These are phyloP conservation scores for Quercus lobata DNA, from an alignment of 331 rosid species.

Conservation along the genomic window DNA sequence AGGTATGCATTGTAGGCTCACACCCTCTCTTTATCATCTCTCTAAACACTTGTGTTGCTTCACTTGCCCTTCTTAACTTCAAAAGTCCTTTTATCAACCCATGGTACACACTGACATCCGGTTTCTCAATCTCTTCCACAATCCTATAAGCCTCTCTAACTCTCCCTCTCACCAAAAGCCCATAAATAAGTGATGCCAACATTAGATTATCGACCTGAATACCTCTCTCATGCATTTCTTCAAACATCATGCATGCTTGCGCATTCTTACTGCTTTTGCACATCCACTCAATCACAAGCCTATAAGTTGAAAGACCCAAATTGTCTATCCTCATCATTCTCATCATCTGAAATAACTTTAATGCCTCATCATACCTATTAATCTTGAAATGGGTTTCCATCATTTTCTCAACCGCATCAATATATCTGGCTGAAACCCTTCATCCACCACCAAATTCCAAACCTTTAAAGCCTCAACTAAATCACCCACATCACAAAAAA, in stretches of 20 bases:
- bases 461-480: conserved; percentile 69
- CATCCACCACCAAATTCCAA: conserved; percentile 84
- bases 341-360: conserved; percentile 65
- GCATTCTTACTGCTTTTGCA: conserved; percentile 52
- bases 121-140: conserved; percentile 42
- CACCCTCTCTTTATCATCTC: conserved; percentile 75
- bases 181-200: conserved; percentile 46
- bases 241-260: conserved; percentile 42
- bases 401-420: conserved; percentile 55
- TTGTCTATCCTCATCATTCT: conserved; percentile 56
- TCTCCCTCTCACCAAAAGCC: conserved; percentile 53
- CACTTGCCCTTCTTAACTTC: conserved; percentile 57
- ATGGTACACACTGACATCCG: conserved; percentile 61
- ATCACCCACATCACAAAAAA: conserved; percentile 58
- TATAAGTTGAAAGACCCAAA: conserved; percentile 49
- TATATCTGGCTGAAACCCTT: conserved; percentile 60
- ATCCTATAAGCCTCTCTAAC: conserved; percentile 54
- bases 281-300: conserved; percentile 66
- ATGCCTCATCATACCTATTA: conserved; percentile 45
- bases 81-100: conserved; percentile 76
- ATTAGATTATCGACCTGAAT: conserved; percentile 44
- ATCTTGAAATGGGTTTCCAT: conserved; percentile 62
- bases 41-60: conserved; percentile 77
- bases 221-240: conserved; percentile 70
- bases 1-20: conserved; percentile 88